Evolutionary conservation across 2,329 filamentous ascomycete genomes (phyloP), one percentile per base, ranked within the genome.

Genomic region (Alternaria triticimaculans): DNA sequence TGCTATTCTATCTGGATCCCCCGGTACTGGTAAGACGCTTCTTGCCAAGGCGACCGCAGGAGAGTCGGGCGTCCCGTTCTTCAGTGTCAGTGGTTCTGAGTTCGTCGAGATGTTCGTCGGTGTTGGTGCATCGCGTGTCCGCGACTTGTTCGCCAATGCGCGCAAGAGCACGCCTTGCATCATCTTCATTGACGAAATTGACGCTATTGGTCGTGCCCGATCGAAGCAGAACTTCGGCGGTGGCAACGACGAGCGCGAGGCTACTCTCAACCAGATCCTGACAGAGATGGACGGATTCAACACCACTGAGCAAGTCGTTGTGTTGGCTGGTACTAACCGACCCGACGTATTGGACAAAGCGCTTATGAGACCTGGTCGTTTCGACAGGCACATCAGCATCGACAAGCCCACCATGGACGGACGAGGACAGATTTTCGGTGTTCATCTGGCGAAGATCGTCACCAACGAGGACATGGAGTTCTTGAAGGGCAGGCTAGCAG

Each of bases 211-310:
- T 72, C 93, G 94, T 78, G 92, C 95, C 59, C 89, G 96, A 82
- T 86, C 90, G 21, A 96, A 97, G 78, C 88, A 90, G 37, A 91
- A 90, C 68, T 93, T 93, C 62, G 91, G 92, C 43, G 94, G 95
- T 68, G 96, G 96, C 65, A 98, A 98, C 76, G 96, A 99, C 77
- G 96, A 99, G 83, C 91, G 96, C 65, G 96, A 99, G 83, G 93
- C 92, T 51, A 99, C 96, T 0, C 89, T 99, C 26, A 99, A 99
- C 82, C 96, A 99, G 83, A 98, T 99, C 65, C 85, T 99, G 58
- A 99, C 96, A 0, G 96, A 99, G 81, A 99, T 99, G 96, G 96
- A 99, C 79, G 96, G 95, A 62, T 98, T 98, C 89, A 97, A 97
- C 82, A 98, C 95, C 8, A 89, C 91, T 3, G 95, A 98, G 76